Percentiles rank a stretch among this genome's conserved stretches.
These are phyloP conservation scores for Cymbidium sinense DNA, from an alignment of 106 monocot genomes.

Conservation along the genomic window DNA sequence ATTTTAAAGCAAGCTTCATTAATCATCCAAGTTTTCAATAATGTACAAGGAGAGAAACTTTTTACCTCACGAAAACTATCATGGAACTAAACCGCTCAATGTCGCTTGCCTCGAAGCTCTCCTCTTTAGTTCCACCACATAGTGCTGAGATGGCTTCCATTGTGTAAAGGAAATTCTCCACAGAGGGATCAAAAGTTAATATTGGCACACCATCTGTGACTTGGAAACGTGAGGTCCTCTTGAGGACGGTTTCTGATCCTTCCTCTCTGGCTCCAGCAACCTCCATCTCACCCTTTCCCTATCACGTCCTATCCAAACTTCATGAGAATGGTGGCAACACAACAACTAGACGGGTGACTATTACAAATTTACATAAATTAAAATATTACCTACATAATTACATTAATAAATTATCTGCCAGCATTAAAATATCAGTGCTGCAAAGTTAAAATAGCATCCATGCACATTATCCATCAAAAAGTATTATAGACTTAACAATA, in stretches of 20 bases:
- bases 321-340: not conserved
- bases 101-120: slow-evolving; percentile 18
- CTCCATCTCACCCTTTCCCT: not conserved
- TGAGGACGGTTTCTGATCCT: not conserved
- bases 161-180: slow-evolving; percentile 32
- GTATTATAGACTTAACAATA: not conserved
- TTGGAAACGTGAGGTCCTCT: not conserved
- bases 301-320: not conserved
- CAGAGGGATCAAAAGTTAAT: slow-evolving; percentile 39
- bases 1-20: not conserved
- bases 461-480: not conserved
- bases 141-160: slow-evolving; percentile 23
- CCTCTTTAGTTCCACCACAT: slow-evolving; percentile 9
- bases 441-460: not conserved
- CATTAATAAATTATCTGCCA: no score
- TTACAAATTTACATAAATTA: not conserved
- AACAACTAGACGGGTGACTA: not conserved
- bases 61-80: slow-evolving; percentile 33
- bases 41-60: not conserved
- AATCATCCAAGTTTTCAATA: not conserved
- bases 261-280: not conserved
- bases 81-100: slow-evolving; percentile 26
- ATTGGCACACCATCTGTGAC: slow-evolving; percentile 9
- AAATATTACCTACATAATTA: not conserved
- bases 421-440: not conserved